Evolutionary conservation across 1,284 basidiomycete species (phyloP), one percentile per base, ranked within the genome.

Genomic region (Anthracocystis walkeri): DNA sequence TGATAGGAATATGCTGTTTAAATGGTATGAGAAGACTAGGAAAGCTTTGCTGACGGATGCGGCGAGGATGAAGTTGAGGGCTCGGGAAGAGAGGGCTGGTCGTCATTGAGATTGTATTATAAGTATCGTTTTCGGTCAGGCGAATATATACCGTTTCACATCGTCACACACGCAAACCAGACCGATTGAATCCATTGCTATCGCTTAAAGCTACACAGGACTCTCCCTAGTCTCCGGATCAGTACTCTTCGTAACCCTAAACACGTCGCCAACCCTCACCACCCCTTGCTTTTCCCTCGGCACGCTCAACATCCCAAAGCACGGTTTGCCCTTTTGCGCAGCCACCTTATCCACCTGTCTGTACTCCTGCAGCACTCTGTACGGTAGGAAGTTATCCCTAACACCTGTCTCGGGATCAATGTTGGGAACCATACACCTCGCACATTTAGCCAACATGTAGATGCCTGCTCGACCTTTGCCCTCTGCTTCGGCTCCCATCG

Each of bases 351-450:
- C 79, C 29, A 81, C 81, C 61, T 76, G 73, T 20, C 81, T 48
- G 48, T 61, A 82, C 45, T 75, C 65, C 46, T 82, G 81, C 27
- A 82, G 60, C 8, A 78, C 64, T 29, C 66, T 54, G 57, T 81
- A 81, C 12, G 81, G 81, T 12, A 82, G 21, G 33, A 63, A 62
- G 50, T 64, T 65, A 42, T 82, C 81, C 2, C 79, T 45, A 4
- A 74, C 62, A 20, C 80, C 77, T 2, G 78, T 80, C 14, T 76
- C 59, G 3, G 76, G 79, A 38, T 81, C 79, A 40, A 81, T 74
- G 51, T 72, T 74, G 49, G 79, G 78, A 0, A 81, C 79, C 58
- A 81, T 77, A 57, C 81, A 82, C 1, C 81, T 55, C 1, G 69
- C 81, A 55, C 79, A 81, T 33, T 77, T 69, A 8, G 76, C 77